These are phyloP conservation scores for Cyanidium caldarium DNA, from an alignment of 23 red algal genomes.

Conservation along the genomic window DNA sequence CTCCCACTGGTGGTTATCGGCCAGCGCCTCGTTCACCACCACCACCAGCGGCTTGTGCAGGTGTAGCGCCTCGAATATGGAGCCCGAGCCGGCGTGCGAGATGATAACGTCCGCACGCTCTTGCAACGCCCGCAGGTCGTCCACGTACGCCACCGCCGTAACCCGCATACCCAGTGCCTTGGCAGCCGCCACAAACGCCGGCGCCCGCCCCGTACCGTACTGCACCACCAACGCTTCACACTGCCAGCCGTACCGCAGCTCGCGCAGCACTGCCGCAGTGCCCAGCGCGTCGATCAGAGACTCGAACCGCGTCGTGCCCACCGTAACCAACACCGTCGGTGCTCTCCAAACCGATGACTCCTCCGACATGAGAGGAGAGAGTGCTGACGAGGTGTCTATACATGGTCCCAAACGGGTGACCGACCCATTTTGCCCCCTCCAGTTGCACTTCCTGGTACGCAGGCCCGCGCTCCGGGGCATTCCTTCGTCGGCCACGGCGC, in stretches of 20 bases:
- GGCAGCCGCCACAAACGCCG: not conserved
- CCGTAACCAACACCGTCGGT: slow-evolving; percentile 64
- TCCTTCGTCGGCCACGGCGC: too few relatives aligned
- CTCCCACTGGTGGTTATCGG: slow-evolving; percentile 80
- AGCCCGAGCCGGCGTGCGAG: slow-evolving; percentile 63
- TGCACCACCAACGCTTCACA: slow-evolving; percentile 26
- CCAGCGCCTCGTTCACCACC: slow-evolving; percentile 53
- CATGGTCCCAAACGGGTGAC: too few relatives aligned
- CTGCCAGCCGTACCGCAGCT: slow-evolving; percentile 11
- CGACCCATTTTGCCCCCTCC: too few relatives aligned
- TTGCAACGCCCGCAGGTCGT: slow-evolving; percentile 8
- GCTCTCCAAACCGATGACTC: too few relatives aligned
- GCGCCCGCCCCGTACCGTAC: slow-evolving; percentile 19
- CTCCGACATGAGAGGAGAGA: too few relatives aligned
- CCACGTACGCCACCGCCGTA: slow-evolving; percentile 15
- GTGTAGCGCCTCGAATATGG: slow-evolving; percentile 40
- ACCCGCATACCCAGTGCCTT: not conserved
- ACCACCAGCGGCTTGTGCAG: slow-evolving; percentile 22
- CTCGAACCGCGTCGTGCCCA: slow-evolving; percentile 54
- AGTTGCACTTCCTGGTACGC: too few relatives aligned
- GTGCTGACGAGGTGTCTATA: too few relatives aligned
- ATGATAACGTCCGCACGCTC: slow-evolving; percentile 25
- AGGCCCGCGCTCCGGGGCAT: too few relatives aligned
- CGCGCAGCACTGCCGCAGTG: not conserved
- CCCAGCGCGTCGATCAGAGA: slow-evolving; percentile 28